Conservation (phyloP, 805 yeast species). For the Scheffersomyces ergatensis region DNA sequence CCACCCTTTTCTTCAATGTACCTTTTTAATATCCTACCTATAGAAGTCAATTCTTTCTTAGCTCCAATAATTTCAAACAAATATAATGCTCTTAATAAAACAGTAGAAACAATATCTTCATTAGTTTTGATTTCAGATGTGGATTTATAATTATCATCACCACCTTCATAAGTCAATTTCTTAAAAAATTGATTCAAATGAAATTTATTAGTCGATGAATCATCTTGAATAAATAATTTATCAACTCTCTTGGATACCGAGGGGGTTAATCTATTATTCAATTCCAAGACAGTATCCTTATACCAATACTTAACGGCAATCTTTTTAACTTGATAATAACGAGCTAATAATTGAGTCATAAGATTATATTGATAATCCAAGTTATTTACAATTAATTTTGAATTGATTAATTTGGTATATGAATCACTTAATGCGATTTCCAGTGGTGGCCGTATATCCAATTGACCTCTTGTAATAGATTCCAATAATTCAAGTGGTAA, state of each 20-base stretch:
- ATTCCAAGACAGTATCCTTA: conserved; percentile 37
- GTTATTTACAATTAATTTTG: conserved; percentile 43
- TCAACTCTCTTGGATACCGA: conserved; percentile 42
- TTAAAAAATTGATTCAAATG: conserved; percentile 21
- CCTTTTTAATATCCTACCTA: conserved; percentile 50
- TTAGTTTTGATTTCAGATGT: conserved; percentile 34
- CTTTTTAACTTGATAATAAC: conserved; percentile 80
- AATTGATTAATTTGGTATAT: conserved; percentile 54
- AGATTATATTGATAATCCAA: conserved; percentile 65
- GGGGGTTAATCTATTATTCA: conserved; percentile 55
- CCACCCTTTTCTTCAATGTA: conserved; percentile 11
- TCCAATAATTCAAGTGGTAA: conserved; percentile 62
- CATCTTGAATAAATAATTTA: conserved; percentile 16
- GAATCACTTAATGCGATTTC: conserved; percentile 61
- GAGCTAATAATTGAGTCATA: conserved; percentile 68
- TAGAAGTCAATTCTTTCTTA: conserved; percentile 41
- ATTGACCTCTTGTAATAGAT: conserved; percentile 62
- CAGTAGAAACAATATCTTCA: conserved; percentile 57
- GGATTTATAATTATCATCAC: conserved; percentile 1
- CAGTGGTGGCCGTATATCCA: conserved; percentile 61
- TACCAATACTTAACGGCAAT: conserved; percentile 58
- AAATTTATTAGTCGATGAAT: conserved; percentile 18
- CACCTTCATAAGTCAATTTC: conserved; percentile 14
- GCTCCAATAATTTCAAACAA: conserved; percentile 49
- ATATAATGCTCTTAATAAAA: conserved; percentile 51